Conservation (phyloP, 345 rosid genomes). For the Gossypium thurberi region DNA sequence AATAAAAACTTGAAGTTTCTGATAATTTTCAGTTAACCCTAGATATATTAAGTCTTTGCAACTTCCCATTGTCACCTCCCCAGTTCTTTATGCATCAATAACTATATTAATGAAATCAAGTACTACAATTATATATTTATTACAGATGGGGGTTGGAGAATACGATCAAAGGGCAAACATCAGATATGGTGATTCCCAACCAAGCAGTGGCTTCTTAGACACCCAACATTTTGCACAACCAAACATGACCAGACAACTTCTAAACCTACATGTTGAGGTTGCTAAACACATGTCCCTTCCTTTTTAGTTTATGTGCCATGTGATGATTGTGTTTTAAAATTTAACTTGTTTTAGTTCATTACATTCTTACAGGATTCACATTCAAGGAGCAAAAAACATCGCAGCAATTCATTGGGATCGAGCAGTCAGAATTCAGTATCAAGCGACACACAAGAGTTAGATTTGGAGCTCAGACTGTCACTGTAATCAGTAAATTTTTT, state of each 20-base stretch:
- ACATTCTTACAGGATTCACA: constrained; percentile 28
- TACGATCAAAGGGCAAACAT: constrained; percentile 53
- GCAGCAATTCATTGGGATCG: constrained; percentile 50
- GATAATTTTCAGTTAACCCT: too few relatives aligned
- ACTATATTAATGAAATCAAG: too few relatives aligned
- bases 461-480: constrained; percentile 84
- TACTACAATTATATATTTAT: not conserved
- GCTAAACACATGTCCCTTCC: not conserved
- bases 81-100: too few relatives aligned
- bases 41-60: too few relatives aligned
- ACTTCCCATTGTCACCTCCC: too few relatives aligned
- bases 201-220: constrained; percentile 42
- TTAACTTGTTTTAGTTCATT: not conserved
- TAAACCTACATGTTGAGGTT: constrained; percentile 53
- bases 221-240: constrained; percentile 54
- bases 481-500: constrained; percentile 23
- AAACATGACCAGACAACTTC: constrained; percentile 52
- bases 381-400: constrained; percentile 30
- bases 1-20: too few relatives aligned
- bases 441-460: constrained; percentile 64
- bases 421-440: constrained; percentile 63
- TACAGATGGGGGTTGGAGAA: constrained; percentile 62
- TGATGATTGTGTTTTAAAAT: not conserved
- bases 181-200: constrained; percentile 55
- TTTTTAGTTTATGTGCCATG: not conserved